phyloP scores from a whole-genome alignment of 2,329 filamentous ascomycete genomes.

The Cytospora schulzeri region DNA sequence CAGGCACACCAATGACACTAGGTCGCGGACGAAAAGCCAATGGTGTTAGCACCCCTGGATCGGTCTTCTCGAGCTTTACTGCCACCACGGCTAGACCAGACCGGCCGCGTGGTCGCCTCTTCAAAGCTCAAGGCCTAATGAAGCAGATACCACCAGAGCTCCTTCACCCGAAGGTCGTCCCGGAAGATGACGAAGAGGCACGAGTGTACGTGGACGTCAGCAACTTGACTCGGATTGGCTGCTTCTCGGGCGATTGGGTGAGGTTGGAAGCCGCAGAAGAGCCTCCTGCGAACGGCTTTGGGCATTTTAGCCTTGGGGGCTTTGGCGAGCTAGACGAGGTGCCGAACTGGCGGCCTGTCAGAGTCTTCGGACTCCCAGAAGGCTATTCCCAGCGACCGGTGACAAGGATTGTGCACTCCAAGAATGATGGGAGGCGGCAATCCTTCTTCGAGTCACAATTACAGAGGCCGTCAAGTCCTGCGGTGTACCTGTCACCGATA shows the following conservation, averaged over 20 bases:
- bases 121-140: conserved; percentile 79
- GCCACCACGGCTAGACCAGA: conserved; percentile 78
- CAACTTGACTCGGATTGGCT: conserved; percentile 84
- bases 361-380: conserved; percentile 87
- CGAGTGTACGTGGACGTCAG: conserved; percentile 89
- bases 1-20: conserved; percentile 77
- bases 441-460: conserved; percentile 73
- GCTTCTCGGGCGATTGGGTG: conserved; percentile 98
- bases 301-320: conserved; percentile 67
- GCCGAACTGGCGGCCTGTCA: conserved; percentile 76
- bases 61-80: conserved; percentile 86
- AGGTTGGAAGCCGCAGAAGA: conserved; percentile 77
- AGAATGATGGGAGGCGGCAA: conserved; percentile 51
- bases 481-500: conserved; percentile 80
- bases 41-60: conserved; percentile 80
- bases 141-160: conserved; percentile 72
- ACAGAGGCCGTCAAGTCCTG: conserved; percentile 58
- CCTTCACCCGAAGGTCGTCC: conserved; percentile 77
- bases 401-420: conserved; percentile 60
- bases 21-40: conserved; percentile 67
- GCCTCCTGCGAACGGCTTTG: conserved; percentile 68
- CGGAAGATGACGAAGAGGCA: conserved; percentile 82
- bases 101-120: conserved; percentile 73
- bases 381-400: conserved; percentile 64
- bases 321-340: conserved; percentile 65